phyloP scores from a whole-genome alignment of 1,284 basidiomycete species.

The Cutaneotrichosporon sp. region DNA sequence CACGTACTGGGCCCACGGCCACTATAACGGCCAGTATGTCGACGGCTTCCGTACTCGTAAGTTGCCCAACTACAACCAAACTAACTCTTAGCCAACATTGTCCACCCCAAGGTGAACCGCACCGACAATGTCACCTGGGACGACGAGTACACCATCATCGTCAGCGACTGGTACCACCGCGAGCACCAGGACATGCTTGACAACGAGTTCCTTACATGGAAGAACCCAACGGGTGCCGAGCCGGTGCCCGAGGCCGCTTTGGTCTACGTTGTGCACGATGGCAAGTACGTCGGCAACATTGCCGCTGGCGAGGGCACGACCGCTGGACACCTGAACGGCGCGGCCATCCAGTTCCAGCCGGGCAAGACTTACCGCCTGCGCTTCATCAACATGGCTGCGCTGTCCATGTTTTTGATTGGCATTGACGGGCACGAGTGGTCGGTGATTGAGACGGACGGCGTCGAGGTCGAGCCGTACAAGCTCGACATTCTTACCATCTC shows the following conservation, averaged over 20 bases:
- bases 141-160: constrained; percentile 79
- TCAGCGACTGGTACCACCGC: constrained; percentile 75
- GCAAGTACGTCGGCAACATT: constrained; percentile 57
- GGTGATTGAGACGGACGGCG: constrained; percentile 83
- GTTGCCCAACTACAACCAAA: not conserved
- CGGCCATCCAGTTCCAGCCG: constrained; percentile 72
- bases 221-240: constrained; percentile 76
- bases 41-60: constrained; percentile 46
- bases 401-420: constrained; percentile 69
- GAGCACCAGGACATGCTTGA: constrained; percentile 61
- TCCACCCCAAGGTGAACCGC: constrained; percentile 59
- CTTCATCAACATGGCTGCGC: constrained; percentile 66
- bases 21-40: constrained; percentile 70
- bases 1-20: constrained; percentile 80
- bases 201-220: constrained; percentile 64
- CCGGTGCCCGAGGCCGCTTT: constrained; percentile 78
- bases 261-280: constrained; percentile 71
- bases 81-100: constrained; percentile 54
- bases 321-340: constrained; percentile 57
- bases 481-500: constrained; percentile 67
- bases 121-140: constrained; percentile 61
- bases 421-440: constrained; percentile 88
- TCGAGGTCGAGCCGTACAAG: constrained; percentile 66
- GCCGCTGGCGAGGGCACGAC: constrained; percentile 58
- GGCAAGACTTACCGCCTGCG: constrained; percentile 66